Evolutionary conservation across 208 protist species (phyloP), one percentile per base, ranked within the genome.

Genomic region (Leishmania aethiopica): DNA sequence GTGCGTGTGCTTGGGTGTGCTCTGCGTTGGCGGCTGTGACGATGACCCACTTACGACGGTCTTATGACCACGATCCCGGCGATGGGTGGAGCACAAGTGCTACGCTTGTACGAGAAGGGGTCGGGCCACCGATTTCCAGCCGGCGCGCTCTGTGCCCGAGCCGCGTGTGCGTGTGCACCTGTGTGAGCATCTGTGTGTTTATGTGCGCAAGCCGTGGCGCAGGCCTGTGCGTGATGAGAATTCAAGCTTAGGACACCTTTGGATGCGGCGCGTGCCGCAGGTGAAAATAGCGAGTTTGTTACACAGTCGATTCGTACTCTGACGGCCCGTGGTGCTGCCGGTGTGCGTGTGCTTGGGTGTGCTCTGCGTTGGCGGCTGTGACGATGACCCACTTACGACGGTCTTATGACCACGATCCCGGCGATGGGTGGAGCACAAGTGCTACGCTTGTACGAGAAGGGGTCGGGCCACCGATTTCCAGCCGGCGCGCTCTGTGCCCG

Each of bases 211-310:
- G 40, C 40, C 19, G 40, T 45, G 40, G 0, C 45, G 51, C 51
- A 55, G 51, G 32, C 40, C 22, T 60, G 47, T 60, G 47, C 59
- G 57, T 91, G 83, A 89, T 89, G 81, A 88, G 69, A 88, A 64
- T 84, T 60, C 88, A 88, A 87, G 88, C 80, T 89, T 90, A 90
- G 86, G 86, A 90, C 86, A 90, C 86, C 86, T 87, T 90, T 90
- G 86, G 86, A 90, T 90, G 86, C 76, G 81, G 83, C 73, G 35
- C 76, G 75, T 67, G 74, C 74, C 49, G 80, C 84, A 87, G 71
- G 83, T 86, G 84, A 90, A 90, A 90, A 81, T 32, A 87, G 53
- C 82, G 62, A 84, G 78, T 87, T 90, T 84, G 83, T 85, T 80
- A 75, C 77, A 85, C 40, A 77, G 77, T 90, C 86, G 86, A 87